Conservation (phyloP, 176 grass and related monocot species). For the Triticum monococcum region DNA sequence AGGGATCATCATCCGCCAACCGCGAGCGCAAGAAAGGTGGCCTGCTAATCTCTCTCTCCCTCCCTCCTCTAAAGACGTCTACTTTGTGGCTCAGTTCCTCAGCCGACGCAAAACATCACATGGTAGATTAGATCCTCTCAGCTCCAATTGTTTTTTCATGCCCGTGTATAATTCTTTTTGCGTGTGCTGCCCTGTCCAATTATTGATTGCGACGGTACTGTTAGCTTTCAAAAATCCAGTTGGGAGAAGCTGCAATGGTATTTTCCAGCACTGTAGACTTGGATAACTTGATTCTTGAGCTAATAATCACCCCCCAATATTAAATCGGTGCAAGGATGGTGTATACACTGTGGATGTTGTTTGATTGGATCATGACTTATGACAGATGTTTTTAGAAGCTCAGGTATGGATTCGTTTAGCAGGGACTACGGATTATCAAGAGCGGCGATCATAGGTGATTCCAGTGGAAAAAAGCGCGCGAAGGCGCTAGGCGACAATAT, state of each 20-base stretch:
- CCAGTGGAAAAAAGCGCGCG: neutral
- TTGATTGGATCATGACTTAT: conserved; percentile 13
- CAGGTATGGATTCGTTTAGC: neutral
- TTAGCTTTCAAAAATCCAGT: neutral
- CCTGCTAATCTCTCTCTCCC: neutral
- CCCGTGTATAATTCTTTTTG: neutral
- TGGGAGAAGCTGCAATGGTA: conserved; percentile 11
- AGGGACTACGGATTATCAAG: neutral
- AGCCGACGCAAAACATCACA: neutral
- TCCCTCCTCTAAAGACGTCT: neutral
- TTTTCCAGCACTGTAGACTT: conserved; percentile 7
- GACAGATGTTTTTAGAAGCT: neutral
- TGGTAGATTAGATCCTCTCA: conserved; percentile 24
- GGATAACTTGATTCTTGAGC: conserved; percentile 10
- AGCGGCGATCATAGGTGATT: neutral
- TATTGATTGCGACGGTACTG: neutral
- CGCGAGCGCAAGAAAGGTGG: conserved; percentile 95
- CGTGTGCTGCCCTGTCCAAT: neutral
- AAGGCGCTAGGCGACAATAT: neutral
- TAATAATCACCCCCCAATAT: neutral
- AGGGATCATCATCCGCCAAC: conserved; percentile 91
- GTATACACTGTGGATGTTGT: neutral
- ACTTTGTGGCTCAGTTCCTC: neutral
- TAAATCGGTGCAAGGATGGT: conserved; percentile 18
- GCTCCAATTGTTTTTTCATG: neutral